Evolutionary conservation across 495 filamentous ascomycete species (phyloP).

Genomic region (Tuber borchii): DNA sequence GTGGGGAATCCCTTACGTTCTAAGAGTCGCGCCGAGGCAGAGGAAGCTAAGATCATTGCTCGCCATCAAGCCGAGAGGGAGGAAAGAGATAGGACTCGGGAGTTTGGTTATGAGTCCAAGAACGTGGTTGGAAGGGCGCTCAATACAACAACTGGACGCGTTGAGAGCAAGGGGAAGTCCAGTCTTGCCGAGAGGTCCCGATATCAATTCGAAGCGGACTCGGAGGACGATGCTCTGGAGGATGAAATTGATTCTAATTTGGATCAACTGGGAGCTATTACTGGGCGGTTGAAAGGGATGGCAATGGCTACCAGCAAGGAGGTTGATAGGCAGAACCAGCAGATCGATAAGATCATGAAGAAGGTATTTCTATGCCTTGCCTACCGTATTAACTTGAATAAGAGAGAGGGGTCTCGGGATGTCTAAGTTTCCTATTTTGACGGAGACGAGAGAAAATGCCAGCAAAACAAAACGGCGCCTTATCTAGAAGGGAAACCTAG

Average conservation of each 20-base stretch:
- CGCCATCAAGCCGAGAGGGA: conserved; percentile 62
- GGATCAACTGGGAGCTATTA: conserved; percentile 55
- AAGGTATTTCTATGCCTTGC: conserved; percentile 57
- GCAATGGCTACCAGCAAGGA: conserved; percentile 65
- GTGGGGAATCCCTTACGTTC: conserved; percentile 67
- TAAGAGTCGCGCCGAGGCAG: conserved; percentile 51
- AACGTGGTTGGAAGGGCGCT: conserved; percentile 58
- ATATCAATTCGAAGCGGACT: conserved; percentile 73
- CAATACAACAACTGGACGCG: conserved; percentile 44
- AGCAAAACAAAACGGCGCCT: too few species aligned
- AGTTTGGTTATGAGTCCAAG: conserved; percentile 54
- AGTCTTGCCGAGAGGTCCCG: conserved; percentile 63
- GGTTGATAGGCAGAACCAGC: conserved; percentile 66
- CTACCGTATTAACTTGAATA: too few species aligned
- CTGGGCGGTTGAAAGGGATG: conserved; percentile 58
- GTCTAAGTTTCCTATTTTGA: too few species aligned
- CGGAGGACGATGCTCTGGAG: conserved; percentile 70
- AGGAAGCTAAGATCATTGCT: conserved; percentile 57
- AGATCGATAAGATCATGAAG: conserved; percentile 63
- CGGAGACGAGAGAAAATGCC: too few species aligned
- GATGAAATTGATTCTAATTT: conserved; percentile 62
- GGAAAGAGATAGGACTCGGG: conserved; percentile 59
- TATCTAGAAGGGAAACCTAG: too few species aligned
- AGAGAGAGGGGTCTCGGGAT: too few species aligned
- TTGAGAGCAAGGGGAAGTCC: conserved; percentile 18